A percentile compares a stretch with the other conserved stretches of the same genome.
Conservation (phyloP, 441 rosid genomes). For the Gossypium gossypioides region DNA sequence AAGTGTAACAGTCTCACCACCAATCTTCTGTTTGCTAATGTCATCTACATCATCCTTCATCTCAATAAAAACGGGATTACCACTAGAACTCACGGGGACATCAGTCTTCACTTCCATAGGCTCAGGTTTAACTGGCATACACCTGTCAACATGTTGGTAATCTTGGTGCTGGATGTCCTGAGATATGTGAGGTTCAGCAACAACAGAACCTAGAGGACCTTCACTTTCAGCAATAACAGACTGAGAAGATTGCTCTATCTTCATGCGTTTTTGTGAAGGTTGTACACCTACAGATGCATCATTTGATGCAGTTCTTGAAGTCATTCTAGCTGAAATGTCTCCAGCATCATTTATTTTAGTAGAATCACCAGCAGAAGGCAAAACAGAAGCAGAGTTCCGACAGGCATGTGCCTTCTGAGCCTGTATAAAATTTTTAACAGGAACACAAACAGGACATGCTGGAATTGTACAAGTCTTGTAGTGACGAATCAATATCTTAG, state of each 20-base stretch:
- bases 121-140: constrained; percentile 47
- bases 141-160: constrained; percentile 28
- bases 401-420: constrained; percentile 41
- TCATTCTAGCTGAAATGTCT: constrained; percentile 37
- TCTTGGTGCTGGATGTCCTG: constrained; percentile 19
- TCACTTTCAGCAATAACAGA: constrained; percentile 41
- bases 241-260: constrained; percentile 61
- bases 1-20: constrained; percentile 28
- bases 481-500: constrained; percentile 67
- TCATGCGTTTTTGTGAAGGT: constrained; percentile 81
- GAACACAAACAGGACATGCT: constrained; percentile 89
- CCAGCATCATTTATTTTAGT: constrained; percentile 39
- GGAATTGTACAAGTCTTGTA: constrained; percentile 56
- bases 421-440: constrained; percentile 62
- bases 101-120: constrained; percentile 58
- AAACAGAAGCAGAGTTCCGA: constrained; percentile 32
- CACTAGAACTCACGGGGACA: constrained; percentile 38
- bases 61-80: constrained; percentile 41
- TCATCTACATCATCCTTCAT: constrained; percentile 41
- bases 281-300: constrained; percentile 53
- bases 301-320: constrained; percentile 35
- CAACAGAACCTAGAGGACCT: constrained; percentile 35
- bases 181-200: constrained; percentile 35
- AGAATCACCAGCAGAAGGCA: constrained; percentile 28
- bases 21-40: constrained; percentile 35